Conservation (phyloP, 129 eudicot genomes). For the Daucus carota region DNA sequence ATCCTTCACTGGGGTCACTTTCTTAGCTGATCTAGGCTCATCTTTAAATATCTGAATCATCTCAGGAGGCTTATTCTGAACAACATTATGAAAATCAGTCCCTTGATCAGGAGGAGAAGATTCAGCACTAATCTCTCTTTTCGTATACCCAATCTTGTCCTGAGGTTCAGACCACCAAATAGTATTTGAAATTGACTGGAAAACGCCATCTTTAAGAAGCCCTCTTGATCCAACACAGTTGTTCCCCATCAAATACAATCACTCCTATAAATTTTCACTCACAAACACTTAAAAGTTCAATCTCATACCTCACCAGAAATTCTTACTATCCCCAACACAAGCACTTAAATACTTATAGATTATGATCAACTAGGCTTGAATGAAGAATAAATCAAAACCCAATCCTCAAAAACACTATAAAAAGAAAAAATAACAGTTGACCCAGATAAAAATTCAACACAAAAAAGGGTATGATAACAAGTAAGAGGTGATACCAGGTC, state of each 20-base stretch:
- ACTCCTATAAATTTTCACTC: background rate
- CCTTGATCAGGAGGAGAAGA: constrained; percentile 11
- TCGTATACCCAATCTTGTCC: constrained; percentile 26
- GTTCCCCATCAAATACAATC: constrained; percentile 50
- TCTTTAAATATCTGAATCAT: constrained; percentile 32
- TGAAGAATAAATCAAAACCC: background rate
- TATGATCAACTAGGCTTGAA: background rate
- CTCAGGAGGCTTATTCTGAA: constrained; percentile 47
- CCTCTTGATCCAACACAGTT: constrained; percentile 47
- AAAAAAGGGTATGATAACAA: background rate
- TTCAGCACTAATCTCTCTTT: constrained; percentile 15
- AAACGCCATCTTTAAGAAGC: constrained; percentile 35
- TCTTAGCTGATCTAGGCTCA: constrained; percentile 16
- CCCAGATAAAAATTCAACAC: background rate
- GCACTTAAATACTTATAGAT: background rate
- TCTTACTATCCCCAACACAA: background rate
- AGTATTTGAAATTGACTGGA: constrained; percentile 31
- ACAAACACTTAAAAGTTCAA: constrained; percentile 4
- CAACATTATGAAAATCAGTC: constrained; percentile 10
- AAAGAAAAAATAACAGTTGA: background rate
- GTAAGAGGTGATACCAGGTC: background rate
- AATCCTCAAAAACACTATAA: background rate
- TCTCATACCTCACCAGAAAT: background rate
- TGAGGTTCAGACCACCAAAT: constrained; percentile 44
- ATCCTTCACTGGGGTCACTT: background rate